Evolutionary conservation across 2,329 filamentous ascomycete species (phyloP), one percentile per base, ranked within the genome.

Genomic region (Penicillium sp.): DNA sequence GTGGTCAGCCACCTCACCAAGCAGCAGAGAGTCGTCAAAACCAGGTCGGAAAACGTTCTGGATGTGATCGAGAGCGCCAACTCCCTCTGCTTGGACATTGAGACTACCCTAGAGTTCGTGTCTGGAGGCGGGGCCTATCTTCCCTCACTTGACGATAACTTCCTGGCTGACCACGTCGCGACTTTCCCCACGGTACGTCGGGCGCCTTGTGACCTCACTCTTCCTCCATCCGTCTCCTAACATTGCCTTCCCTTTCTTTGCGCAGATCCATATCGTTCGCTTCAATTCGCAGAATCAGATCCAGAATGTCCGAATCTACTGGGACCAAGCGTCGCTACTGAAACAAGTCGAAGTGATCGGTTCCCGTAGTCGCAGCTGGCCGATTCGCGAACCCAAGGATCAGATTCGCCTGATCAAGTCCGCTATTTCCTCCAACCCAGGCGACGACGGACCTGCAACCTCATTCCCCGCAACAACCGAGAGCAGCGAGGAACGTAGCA

Each of bases 261-360:
- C 52, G 52, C 68, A 93, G 88, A 80, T 84, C 61, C 93, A 98
- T 74, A 83, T 97, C 57, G 90, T 98, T 58, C 80, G 82, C 51
- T 95, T 96, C 70, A 80, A 94, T 68, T 66, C 70, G 57, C 71
- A 84, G 40, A 80, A 82, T 67, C 89, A 88, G 73, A 96, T 98
- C 65, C 69, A 79, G 52, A 88, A 93, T 68, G 87, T 97, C 57
- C 87, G 91, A 60, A 81, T 91, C 59, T 88, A 85, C 68, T 98
- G 93, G 93, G 93, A 98, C 68, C 93, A 98, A 70, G 90, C 84
- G 53, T 85, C 88, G 47, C 79, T 98, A 35, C 80, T 98, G 58
- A 97, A 93, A 74, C 85, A 95, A 69, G 79, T 96, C 56, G 90
- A 96, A 55, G 83, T 96, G 49, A 97, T 98, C 69, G 91, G 93